Evolutionary conservation across 768 basidiomycete genomes (phyloP), one percentile per base, ranked within the genome.

Genomic region (Clathrus columnatus): DNA sequence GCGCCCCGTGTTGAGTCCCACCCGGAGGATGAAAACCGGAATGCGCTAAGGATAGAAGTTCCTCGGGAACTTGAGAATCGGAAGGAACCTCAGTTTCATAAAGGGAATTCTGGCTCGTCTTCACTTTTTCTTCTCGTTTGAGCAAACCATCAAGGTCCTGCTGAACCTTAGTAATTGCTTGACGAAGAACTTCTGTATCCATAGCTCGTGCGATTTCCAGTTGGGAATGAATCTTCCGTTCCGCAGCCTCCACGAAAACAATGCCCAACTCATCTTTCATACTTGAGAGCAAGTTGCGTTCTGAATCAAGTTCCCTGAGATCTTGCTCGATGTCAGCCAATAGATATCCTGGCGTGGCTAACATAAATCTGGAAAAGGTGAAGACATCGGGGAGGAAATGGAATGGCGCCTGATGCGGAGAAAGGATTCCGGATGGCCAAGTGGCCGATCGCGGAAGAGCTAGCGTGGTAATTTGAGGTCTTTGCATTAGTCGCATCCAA

Each of bases 321-420:
- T 99, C 88, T 45, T 69, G 73, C 2, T 79, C 75, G 11, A 98
- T 79, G 64, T 91, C 85, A 17, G 76, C 66, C 42, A 87, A 76
- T 56, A 98, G 78, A 67, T 94, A 89, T 1, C 80, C 75, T 1
- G 95, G 91, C 0, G 93, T 91, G 18, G 91, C 92, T 23, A 98
- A 82, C 93, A 98, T 96, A 73, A 98, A 96, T 65, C 91, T 92
- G 18, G 93, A 79, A 67, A 87, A 96, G 36, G 73, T 72, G 60
- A 84, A 83, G 41, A 96, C 87, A 64, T 97, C 92, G 0, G 94
- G 96, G 20, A 95, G 76, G 73, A 99, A 98, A 66, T 96, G 82
- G 74, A 94, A 98, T 6, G 96, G 95, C 0, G 92, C 90, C 64
- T 93, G 86, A 61, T 94, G 91, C 18, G 92, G 88, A 14, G 90